Conservation (phyloP, 2,329 filamentous ascomycete genomes). For the Botrytis fabae region DNA sequence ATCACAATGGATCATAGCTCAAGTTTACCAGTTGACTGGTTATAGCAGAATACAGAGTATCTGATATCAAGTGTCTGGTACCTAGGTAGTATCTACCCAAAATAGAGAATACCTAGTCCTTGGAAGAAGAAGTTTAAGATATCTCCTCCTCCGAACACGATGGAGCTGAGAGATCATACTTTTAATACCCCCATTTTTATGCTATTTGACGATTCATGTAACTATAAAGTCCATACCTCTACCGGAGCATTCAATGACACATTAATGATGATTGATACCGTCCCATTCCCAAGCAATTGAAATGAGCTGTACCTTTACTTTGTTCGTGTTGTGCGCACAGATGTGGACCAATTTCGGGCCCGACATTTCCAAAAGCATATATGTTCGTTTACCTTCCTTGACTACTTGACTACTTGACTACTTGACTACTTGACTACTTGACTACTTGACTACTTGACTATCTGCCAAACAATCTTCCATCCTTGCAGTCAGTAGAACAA, state of each 20-base stretch:
- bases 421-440: background rate
- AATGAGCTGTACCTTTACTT: background rate
- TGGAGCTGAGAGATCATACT: background rate
- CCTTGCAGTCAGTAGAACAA: background rate
- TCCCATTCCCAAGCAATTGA: background rate
- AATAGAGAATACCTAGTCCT: background rate
- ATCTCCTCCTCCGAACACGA: background rate
- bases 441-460: background rate
- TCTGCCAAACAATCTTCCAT: background rate
- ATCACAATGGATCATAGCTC: background rate
- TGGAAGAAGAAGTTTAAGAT: background rate
- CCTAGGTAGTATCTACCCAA: background rate
- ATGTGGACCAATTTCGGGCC: background rate
- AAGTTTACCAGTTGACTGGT: background rate
- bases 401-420: background rate
- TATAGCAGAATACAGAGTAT: no score
- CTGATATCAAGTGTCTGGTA: background rate
- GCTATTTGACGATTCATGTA: background rate
- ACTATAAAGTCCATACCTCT: background rate
- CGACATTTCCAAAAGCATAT: background rate
- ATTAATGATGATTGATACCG: background rate
- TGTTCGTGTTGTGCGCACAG: background rate
- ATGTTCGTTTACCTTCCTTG: background rate
- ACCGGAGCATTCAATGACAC: background rate
- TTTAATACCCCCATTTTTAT: background rate